A percentile compares a stretch with the other conserved stretches of the same genome.
Conservation (phyloP, 2,329 filamentous ascomycete species). For the Plectosphaerella plurivora region DNA sequence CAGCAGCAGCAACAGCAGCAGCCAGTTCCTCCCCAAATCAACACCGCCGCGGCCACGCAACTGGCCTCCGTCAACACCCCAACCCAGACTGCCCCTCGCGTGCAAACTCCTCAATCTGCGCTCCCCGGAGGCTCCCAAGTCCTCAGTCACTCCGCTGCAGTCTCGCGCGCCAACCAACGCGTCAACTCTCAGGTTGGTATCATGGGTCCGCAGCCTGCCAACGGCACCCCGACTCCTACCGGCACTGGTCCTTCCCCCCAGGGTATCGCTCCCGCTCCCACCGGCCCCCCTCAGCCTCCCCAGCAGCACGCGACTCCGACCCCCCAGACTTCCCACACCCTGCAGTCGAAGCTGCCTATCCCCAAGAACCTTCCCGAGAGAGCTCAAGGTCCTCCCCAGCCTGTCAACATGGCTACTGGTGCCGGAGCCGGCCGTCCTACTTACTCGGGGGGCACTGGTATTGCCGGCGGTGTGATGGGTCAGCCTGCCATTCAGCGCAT, state of each 20-base stretch:
- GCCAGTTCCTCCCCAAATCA: slow-evolving; percentile 9
- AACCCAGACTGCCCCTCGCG: slow-evolving; percentile 41
- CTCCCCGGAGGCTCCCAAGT: slow-evolving; percentile 34
- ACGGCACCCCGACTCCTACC: slow-evolving; percentile 22
- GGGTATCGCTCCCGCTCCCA: slow-evolving; percentile 19
- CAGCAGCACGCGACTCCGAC: slow-evolving; percentile 41
- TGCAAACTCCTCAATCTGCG: slow-evolving; percentile 45
- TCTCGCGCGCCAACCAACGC: slow-evolving; percentile 42
- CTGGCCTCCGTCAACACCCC: slow-evolving; percentile 41
- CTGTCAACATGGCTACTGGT: slow-evolving; percentile 65
- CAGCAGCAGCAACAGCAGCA: slow-evolving; percentile 18
- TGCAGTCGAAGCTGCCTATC: slow-evolving; percentile 69
- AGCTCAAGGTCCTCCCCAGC: slow-evolving; percentile 65
- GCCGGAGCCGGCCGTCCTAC: slow-evolving; percentile 71
- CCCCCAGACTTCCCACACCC: slow-evolving; percentile 26
- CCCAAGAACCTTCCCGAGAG: slow-evolving; percentile 70
- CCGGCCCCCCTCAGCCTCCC: slow-evolving; percentile 27
- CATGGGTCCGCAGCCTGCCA: slow-evolving; percentile 25
- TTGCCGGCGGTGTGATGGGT: slow-evolving; percentile 75
- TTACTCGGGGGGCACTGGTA: slow-evolving; percentile 71
- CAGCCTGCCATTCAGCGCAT: slow-evolving; percentile 81
- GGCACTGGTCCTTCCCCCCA: slow-evolving; percentile 19
- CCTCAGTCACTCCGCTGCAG: slow-evolving; percentile 45
- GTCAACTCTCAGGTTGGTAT: slow-evolving; percentile 15
- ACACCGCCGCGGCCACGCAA: slow-evolving; percentile 24